Evolutionary conservation across 176 grass and related monocot species (phyloP).

Genomic region (Eleusine indica): DNA sequence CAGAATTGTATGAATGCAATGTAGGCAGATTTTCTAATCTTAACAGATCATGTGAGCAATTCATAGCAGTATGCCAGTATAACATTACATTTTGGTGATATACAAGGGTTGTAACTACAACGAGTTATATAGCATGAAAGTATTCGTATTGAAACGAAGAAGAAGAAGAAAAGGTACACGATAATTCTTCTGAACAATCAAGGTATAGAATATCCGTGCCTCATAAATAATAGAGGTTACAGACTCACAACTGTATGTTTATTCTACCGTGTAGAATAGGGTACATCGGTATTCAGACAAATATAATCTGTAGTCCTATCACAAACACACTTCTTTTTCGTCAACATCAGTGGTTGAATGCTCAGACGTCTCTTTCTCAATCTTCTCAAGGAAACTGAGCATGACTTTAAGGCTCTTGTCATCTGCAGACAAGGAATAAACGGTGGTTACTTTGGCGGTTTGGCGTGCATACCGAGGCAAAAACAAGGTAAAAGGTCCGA

Average conservation of each 20-base stretch:
- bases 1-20: too few relatives aligned
- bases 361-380: slow-evolving; percentile 40
- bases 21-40: too few relatives aligned
- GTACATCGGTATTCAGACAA: neutral
- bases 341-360: slow-evolving; percentile 31
- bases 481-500: neutral
- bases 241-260: neutral
- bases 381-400: slow-evolving; percentile 63
- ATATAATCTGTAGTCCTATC: slow-evolving; percentile 1
- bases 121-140: too few relatives aligned
- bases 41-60: too few relatives aligned
- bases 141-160: neutral
- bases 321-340: slow-evolving; percentile 49
- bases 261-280: neutral
- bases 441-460: slow-evolving; percentile 7
- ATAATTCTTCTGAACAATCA: neutral
- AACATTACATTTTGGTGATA: too few relatives aligned
- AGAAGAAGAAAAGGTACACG: neutral
- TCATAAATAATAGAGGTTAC: slow-evolving; percentile 10
- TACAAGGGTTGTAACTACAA: too few relatives aligned
- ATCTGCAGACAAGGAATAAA: slow-evolving; percentile 44
- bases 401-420: slow-evolving; percentile 48
- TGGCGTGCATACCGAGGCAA: neutral
- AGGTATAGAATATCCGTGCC: slow-evolving; percentile 4
- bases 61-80: too few relatives aligned